These are phyloP conservation scores for Stephania japonica DNA, from an alignment of 164 flowering plant genomes.

Conservation along the genomic window DNA sequence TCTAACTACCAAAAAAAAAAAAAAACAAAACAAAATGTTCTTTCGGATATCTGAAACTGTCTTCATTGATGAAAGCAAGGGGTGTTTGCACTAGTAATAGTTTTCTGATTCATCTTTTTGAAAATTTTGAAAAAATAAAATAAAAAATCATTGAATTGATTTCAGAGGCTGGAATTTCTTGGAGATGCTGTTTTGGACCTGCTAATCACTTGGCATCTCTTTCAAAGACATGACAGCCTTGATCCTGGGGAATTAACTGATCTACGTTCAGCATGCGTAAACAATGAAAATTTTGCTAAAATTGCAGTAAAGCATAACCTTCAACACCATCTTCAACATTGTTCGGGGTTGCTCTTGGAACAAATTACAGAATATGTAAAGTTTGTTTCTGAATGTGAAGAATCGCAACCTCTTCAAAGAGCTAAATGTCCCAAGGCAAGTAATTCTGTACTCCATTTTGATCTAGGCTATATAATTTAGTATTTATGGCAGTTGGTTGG, in stretches of 20 bases:
- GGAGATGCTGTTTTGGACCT: constrained; percentile 88
- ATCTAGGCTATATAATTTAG: background rate
- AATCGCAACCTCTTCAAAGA: constrained; percentile 20
- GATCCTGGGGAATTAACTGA: constrained; percentile 92
- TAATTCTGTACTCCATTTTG: background rate
- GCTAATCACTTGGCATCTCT: constrained; percentile 79
- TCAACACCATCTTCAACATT: constrained; percentile 67
- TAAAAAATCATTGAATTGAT: constrained; percentile 13
- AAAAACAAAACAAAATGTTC: background rate
- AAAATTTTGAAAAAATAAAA: no score
- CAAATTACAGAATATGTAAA: constrained; percentile 62
- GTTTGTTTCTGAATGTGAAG: constrained; percentile 23
- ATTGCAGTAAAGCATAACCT: constrained; percentile 56
- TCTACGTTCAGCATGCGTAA: constrained; percentile 87
- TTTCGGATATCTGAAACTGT: background rate
- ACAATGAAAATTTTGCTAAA: constrained; percentile 85
- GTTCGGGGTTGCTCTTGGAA: constrained; percentile 43
- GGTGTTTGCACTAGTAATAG: background rate
- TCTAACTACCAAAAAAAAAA: background rate
- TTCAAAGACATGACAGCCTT: constrained; percentile 47
- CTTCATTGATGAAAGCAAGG: background rate
- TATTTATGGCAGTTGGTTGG: background rate
- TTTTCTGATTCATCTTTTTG: background rate
- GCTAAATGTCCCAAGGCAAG: constrained; percentile 68
- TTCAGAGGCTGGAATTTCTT: constrained; percentile 90